Evolutionary conservation across 2,329 filamentous ascomycete genomes (phyloP), one percentile per base, ranked within the genome.

Genomic region (Ceratocystis alfenasii): DNA sequence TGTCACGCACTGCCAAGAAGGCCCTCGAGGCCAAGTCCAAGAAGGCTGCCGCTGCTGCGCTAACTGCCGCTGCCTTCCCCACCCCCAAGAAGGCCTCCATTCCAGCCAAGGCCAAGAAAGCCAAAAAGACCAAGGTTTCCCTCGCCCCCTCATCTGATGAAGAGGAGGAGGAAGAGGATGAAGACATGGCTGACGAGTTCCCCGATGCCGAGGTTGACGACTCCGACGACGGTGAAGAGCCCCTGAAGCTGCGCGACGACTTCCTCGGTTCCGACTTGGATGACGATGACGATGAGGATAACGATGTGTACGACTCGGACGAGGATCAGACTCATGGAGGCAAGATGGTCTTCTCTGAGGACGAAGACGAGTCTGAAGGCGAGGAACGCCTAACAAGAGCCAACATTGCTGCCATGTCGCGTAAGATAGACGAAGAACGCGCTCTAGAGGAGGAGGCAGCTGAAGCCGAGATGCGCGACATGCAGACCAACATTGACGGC

Each of bases 301-400:
- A 81, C 62, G 86, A 86, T 0, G 83, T 86, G 61, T 82, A 84
- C 71, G 88, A 93, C 73, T 93, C 89, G 12, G 89, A 92, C 69
- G 81, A 84, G 55, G 83, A 85, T 36, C 75, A 75, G 28, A 73
- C 76, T 75, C 73, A 80, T 76, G 74, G 81, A 70, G 75, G 75
- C 68, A 78, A 81, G 71, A 84, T 87, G 69, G 90, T 96, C 80
- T 99, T 95, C 80, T 97, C 94, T 0, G 94, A 97, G 69, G 93
- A 97, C 72, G 91, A 95, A 71, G 89, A 93, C 69, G 87, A 91
- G 63, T 92, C 88, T 0, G 90, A 95, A 71, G 87, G 85, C 4
- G 90, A 96, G 76, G 92, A 96, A 77, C 87, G 87, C 74, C 82
- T 99, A 70, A 99, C 90, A 63, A 92, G 92, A 1, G 94, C 94